Conservation (phyloP, 768 basidiomycete species). For the Hygrocybe punicea region DNA sequence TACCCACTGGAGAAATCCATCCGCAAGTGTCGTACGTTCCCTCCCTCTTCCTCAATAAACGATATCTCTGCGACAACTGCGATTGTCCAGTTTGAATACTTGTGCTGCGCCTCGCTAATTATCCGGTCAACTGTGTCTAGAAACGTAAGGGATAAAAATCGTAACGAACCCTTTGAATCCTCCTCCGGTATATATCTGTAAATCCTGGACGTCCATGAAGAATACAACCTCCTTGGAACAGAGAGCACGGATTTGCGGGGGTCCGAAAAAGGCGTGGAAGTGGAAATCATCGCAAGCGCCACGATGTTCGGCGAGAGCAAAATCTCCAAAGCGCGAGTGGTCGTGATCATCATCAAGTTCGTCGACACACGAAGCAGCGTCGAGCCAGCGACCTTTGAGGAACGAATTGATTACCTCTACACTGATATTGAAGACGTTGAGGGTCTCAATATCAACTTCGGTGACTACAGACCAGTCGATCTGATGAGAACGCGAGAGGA, state of each 20-base stretch:
- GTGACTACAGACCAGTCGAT: slow-evolving; percentile 22
- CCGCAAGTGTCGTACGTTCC: slow-evolving; percentile 5
- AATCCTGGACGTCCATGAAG: slow-evolving; percentile 15
- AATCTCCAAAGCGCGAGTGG: slow-evolving; percentile 4
- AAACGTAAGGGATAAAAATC: background rate
- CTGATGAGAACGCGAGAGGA: slow-evolving; percentile 9
- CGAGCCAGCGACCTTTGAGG: slow-evolving; percentile 9
- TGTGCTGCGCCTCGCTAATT: slow-evolving; percentile 7
- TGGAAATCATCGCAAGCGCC: slow-evolving; percentile 11
- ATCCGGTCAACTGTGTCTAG: background rate
- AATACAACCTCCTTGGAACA: slow-evolving; percentile 21
- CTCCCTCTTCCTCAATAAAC: slow-evolving; percentile 13
- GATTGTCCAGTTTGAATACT: slow-evolving; percentile 14
- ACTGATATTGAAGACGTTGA: slow-evolving; percentile 12
- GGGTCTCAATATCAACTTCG: slow-evolving; percentile 8
- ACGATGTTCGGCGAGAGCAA: slow-evolving; percentile 4
- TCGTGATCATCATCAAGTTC: slow-evolving; percentile 7
- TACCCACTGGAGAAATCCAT: slow-evolving; percentile 14
- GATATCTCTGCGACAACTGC: slow-evolving; percentile 15
- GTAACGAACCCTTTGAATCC: slow-evolving; percentile 11
- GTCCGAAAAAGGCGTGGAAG: slow-evolving; percentile 20
- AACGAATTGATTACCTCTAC: slow-evolving; percentile 16
- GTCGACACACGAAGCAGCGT: slow-evolving; percentile 1
- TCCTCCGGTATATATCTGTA: slow-evolving; percentile 9
- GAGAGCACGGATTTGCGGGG: slow-evolving; percentile 16